Evolutionary conservation across 2,329 filamentous ascomycete genomes (phyloP).

Genomic region (Alternaria arbusti): DNA sequence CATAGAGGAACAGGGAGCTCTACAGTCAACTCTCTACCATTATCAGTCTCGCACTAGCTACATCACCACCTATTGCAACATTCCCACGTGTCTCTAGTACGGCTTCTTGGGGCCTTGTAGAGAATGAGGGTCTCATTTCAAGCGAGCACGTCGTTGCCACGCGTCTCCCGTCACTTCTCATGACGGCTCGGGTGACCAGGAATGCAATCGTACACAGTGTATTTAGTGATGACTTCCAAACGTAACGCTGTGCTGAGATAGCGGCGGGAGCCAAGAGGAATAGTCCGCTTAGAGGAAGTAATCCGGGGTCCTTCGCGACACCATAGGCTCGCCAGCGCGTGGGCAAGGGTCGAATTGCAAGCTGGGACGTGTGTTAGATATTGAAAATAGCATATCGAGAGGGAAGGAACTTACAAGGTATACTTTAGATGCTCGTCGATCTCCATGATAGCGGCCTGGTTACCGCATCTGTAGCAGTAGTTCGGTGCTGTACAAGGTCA

Average conservation of each 20-base stretch:
- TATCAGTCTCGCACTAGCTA: neutral
- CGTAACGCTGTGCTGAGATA: slow-evolving; percentile 19
- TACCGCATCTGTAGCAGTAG: slow-evolving; percentile 98
- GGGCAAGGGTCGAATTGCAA: slow-evolving; percentile 99
- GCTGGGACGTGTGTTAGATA: slow-evolving; percentile 61
- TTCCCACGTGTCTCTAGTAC: slow-evolving; percentile 8
- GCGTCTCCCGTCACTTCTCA: neutral
- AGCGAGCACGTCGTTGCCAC: slow-evolving; percentile 3
- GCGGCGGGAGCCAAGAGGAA: slow-evolving; percentile 25
- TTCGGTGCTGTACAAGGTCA: slow-evolving; percentile 56
- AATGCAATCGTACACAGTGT: slow-evolving; percentile 16
- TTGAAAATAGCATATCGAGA: neutral
- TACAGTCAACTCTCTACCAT: neutral
- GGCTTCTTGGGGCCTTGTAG: slow-evolving; percentile 11
- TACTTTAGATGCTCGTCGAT: slow-evolving; percentile 99
- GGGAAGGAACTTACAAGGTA: slow-evolving; percentile 82
- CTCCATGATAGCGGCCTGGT: slow-evolving; percentile 99
- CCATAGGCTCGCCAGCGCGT: slow-evolving; percentile 96
- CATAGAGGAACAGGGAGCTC: neutral
- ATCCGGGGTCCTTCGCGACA: slow-evolving; percentile 91
- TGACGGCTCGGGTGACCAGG: slow-evolving; percentile 5
- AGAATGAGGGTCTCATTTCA: slow-evolving; percentile 1
- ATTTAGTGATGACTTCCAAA: slow-evolving; percentile 9
- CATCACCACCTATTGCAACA: slow-evolving; percentile 2
- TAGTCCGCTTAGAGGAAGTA: slow-evolving; percentile 80